Base-by-base conservation (phyloP, 305 asterid genomes). In the Andrographis paniculata region DNA sequence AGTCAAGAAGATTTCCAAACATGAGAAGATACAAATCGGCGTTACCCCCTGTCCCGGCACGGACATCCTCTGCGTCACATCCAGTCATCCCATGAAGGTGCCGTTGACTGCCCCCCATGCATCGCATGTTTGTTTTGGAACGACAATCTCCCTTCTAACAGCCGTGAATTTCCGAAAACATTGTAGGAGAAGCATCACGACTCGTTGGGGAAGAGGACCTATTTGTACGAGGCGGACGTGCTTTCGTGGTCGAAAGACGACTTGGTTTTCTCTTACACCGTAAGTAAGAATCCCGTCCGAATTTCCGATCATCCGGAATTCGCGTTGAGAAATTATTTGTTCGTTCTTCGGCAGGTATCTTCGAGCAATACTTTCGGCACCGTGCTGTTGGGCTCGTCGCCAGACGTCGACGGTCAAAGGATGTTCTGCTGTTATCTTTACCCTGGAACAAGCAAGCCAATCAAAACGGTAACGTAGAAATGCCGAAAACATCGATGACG, bases 1-100 rank as follows among this genome's bases (percentile, higher is more conserved):
- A 46, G 93, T 79, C 41, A 83, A 75, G 72, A 87, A 80, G 72
- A 74, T 87, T 14, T 62, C 95, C 8, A 91, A 80, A 66, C 78
- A 63, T 24, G 96, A 91, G 68, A 87, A 75, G 74, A 80, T 91
- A 61, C 66, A 45, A 59, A 61, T 91, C 59, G 67, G 72, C 57
- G 82, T 79, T 40, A 75, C 72, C 63, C 71, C 83, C 65, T 83
- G 93, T 67, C 71, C 81, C 17, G 95, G 63, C 61, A 65, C 77
- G 11, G 93, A 75, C 64, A 61, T 91, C 69, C 16, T 79, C 30
- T 80, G 83, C 51, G 75, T 61, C 59, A 67, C 77, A 22, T 55
- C 75, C 46, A 77, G 89, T 69, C 96, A 87, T 75, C 91, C 93
- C 44, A 59, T 91, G 58, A 87, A 84, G 96, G 99, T 91, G 66